These are phyloP conservation scores for Daldinia childiae DNA, from an alignment of 495 filamentous ascomycete species.

Conservation along the genomic window DNA sequence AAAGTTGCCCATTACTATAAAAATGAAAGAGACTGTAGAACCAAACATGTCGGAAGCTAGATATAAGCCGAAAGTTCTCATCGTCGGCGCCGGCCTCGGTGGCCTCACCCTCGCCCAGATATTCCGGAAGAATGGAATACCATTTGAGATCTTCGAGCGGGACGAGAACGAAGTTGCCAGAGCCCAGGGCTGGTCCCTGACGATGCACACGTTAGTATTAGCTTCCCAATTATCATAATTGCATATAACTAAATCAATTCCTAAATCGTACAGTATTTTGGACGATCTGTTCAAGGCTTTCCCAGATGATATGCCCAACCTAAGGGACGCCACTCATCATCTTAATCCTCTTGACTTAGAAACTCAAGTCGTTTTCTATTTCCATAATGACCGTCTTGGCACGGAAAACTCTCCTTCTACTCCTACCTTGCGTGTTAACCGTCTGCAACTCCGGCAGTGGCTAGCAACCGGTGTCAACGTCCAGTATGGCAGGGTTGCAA, in stretches of 20 bases:
- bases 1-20: neutral
- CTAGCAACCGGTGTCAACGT: constrained; percentile 40
- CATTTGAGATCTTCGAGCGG: constrained; percentile 63
- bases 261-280: constrained; percentile 25
- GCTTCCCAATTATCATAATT: neutral
- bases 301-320: constrained; percentile 48
- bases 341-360: constrained; percentile 42
- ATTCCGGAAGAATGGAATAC: constrained; percentile 59
- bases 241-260: constrained; percentile 1
- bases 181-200: constrained; percentile 50
- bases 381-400: constrained; percentile 40
- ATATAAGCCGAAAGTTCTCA: constrained; percentile 50
- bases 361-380: constrained; percentile 44
- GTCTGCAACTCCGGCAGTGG: constrained; percentile 41
- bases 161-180: constrained; percentile 52
- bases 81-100: constrained; percentile 61
- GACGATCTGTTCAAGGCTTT: constrained; percentile 46
- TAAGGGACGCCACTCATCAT: constrained; percentile 46
- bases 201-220: constrained; percentile 41
- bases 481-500: constrained; percentile 40
- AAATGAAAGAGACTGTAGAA: constrained; percentile 36
- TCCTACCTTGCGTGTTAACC: constrained; percentile 38
- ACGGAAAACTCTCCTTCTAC: constrained; percentile 33
- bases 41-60: constrained; percentile 24
- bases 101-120: constrained; percentile 64